Evolutionary conservation across 495 filamentous ascomycete genomes (phyloP), one percentile per base, ranked within the genome.

Genomic region (Penicillium pancosmium): DNA sequence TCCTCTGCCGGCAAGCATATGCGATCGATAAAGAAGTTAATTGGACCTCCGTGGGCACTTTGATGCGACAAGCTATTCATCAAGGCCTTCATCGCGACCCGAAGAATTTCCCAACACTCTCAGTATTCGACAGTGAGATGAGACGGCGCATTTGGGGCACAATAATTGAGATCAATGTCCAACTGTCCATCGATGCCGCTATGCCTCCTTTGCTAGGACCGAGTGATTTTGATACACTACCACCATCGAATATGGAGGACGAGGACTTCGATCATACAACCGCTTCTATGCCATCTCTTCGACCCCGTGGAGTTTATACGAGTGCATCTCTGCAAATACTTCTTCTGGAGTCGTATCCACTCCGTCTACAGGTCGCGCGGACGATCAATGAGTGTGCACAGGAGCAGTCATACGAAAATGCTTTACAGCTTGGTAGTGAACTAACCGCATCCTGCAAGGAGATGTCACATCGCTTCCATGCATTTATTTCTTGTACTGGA

Each of bases 21-120:
- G 73, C 69, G 4, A 68, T 84, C n/a, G 75, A 59, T 41, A 64
- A 64, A 33, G 78, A 23, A 61, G 64, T 15, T 69, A 84, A 40
- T 65, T 84, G 81, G 82, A 73, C 77, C 8, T 79, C 80, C 0
- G 70, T 72, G 19, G 81, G 79, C 0, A 76, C 79, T 0, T 68
- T 86, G 4, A 50, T 84, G 5, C 71, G 76, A 19, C 73, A 64
- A 35, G 81, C 80, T 13, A 80, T 84, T 66, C 63, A 73, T 19
- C 78, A 84, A 59, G 82, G 82, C 0, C 59, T 86, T 2, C 80
- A 88, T 66, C 77, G 77, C 7, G 83, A 86, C 56, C 80, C 84
- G 0, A 70, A 67, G 19, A 61, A 78, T 52, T 78, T 84, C 35
- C 76, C 79, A 0, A 52, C 54, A 4, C 72, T 84, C 56, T 69